These are phyloP conservation scores for Arthrinium phaeospermum DNA, from an alignment of 2,329 filamentous ascomycete genomes.

Conservation along the genomic window DNA sequence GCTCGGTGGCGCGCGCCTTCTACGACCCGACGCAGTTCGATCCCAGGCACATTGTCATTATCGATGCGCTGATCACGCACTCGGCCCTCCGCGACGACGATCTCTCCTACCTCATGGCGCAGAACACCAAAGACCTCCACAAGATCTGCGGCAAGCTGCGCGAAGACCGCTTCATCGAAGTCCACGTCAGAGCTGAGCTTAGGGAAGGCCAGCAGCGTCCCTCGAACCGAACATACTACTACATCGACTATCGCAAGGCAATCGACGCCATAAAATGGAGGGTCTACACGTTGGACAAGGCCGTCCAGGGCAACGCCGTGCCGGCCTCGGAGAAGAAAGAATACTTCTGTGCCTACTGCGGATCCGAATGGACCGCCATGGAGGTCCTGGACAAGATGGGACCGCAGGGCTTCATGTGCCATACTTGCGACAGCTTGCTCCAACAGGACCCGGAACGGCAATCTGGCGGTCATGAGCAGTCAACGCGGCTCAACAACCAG, in stretches of 20 bases:
- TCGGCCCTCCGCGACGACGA: conserved; percentile 85
- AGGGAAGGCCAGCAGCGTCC: conserved; percentile 82
- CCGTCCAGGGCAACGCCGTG: conserved; percentile 82
- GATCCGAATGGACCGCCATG: conserved; percentile 85
- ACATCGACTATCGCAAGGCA: conserved; percentile 91
- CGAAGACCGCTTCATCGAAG: conserved; percentile 83
- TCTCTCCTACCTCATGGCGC: conserved; percentile 82
- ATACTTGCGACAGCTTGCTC: conserved; percentile 73
- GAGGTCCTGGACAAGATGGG: conserved; percentile 83
- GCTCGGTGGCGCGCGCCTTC: conserved; percentile 81
- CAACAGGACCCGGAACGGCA: conserved; percentile 70
- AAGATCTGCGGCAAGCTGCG: conserved; percentile 85
- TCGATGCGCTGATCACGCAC: conserved; percentile 79
- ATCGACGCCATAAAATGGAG: conserved; percentile 97
- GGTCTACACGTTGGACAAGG: conserved; percentile 85
- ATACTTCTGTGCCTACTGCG: conserved; percentile 82
- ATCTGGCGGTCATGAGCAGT: conserved; percentile 74
- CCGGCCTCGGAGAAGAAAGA: conserved; percentile 89
- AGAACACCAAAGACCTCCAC: conserved; percentile 90
- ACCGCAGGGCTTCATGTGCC: conserved; percentile 78
- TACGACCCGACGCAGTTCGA: conserved; percentile 69
- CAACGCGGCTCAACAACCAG: conserved; percentile 77
- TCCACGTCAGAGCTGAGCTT: conserved; percentile 78
- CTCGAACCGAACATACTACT: conserved; percentile 92
- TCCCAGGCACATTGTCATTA: conserved; percentile 74